phyloP scores from a whole-genome alignment of 75 land plant genomes.

The Chamaecyparis obtusa region DNA sequence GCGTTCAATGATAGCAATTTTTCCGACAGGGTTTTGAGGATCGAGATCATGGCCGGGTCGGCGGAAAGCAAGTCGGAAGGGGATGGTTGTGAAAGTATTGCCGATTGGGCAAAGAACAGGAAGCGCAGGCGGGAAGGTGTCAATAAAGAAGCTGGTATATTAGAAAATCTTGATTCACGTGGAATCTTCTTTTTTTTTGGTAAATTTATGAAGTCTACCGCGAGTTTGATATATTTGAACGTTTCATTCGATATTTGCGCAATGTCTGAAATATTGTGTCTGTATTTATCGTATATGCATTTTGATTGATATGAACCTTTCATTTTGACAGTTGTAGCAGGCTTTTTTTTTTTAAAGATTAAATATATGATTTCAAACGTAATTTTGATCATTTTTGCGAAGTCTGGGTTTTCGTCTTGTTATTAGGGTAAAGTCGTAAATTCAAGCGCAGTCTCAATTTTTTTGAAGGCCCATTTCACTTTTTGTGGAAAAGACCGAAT shows the following conservation, averaged over 20 bases:
- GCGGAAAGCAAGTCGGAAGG: constrained; percentile 44
- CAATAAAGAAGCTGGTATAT: constrained; percentile 59
- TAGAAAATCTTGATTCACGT: background rate
- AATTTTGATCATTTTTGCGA: background rate
- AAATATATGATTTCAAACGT: background rate
- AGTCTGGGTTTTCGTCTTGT: no score
- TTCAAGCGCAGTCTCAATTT: no score
- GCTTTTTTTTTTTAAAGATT: background rate
- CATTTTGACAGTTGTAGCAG: no score
- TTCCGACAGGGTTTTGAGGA: constrained; percentile 82
- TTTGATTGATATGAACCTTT: no score
- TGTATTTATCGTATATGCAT: no score
- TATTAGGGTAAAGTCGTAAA: no score
- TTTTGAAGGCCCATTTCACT: no score
- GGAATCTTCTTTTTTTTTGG: background rate
- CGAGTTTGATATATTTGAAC: background rate
- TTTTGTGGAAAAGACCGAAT: no score
- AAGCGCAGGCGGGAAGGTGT: constrained; percentile 80
- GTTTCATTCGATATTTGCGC: background rate
- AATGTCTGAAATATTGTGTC: background rate
- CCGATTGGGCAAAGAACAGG: constrained; percentile 75
- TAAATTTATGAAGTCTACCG: background rate
- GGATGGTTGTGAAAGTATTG: constrained; percentile 46
- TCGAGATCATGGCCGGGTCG: constrained; percentile 69
- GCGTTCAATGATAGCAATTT: constrained; percentile 96